Percentiles rank a stretch among this genome's conserved stretches.
Evolutionary conservation across 169 alveolate species (phyloP).

Genomic region (Plasmodium vinckei): DNA sequence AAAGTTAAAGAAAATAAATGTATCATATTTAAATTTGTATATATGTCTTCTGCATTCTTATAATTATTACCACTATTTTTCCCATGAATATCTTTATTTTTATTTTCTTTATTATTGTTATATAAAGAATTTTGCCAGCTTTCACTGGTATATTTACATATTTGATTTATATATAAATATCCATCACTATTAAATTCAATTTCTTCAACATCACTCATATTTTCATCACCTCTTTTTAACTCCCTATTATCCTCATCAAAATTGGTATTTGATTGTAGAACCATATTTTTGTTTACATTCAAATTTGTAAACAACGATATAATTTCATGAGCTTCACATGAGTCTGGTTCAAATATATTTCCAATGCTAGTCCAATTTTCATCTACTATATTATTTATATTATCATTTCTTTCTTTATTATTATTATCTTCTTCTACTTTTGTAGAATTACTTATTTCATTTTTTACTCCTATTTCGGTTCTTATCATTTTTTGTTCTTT

Average conservation of each 20-base stretch:
- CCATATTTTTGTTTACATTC: neutral
- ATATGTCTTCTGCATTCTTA: slow-evolving; percentile 40
- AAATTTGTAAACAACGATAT: slow-evolving; percentile 44
- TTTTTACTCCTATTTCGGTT: neutral
- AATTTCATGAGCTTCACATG: slow-evolving; percentile 62
- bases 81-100: neutral
- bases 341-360: slow-evolving; percentile 74
- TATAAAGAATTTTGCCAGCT: neutral
- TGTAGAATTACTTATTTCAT: neutral
- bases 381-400: neutral
- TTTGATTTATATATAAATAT: slow-evolving; percentile 36
- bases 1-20: slow-evolving; percentile 61
- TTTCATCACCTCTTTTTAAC: neutral
- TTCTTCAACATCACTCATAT: slow-evolving; percentile 3
- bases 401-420: neutral
- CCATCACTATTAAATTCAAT: slow-evolving; percentile 56
- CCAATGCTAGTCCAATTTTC: slow-evolving; percentile 41
- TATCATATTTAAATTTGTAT: slow-evolving; percentile 36
- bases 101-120: slow-evolving; percentile 13
- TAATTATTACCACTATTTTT: neutral
- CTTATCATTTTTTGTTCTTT: neutral
- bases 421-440: neutral
- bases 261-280: neutral
- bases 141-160: slow-evolving; percentile 48
- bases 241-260: neutral